Conservation (phyloP, 257 asterid species). For the Fraxinus pennsylvanica region DNA sequence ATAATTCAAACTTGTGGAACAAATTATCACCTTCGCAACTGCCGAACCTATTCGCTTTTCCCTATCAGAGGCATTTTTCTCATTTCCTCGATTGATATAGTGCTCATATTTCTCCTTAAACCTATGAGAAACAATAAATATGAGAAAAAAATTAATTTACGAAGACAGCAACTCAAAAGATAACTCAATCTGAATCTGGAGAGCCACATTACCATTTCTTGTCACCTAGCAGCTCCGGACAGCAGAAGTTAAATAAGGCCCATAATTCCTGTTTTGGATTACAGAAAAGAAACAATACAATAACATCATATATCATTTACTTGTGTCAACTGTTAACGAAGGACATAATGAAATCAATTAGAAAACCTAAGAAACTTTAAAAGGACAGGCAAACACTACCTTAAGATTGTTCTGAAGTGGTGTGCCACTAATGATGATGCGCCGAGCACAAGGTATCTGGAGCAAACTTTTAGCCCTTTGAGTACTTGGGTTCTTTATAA, state of each 20-base stretch:
- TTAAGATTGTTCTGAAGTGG: conserved; percentile 95
- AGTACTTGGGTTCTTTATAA: conserved; percentile 93
- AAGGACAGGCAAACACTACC: conserved; percentile 42
- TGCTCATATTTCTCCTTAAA: conserved; percentile 82
- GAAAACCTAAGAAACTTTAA: conserved; percentile 1
- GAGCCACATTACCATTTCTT: conserved; percentile 61
- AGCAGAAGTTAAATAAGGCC: conserved; percentile 89
- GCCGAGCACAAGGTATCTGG: conserved; percentile 80
- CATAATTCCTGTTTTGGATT: conserved; percentile 66
- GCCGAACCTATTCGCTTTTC: conserved; percentile 85
- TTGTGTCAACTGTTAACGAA: conserved; percentile 11
- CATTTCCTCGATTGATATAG: conserved; percentile 78
- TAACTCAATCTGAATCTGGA: conserved; percentile 19
- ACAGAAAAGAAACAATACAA: conserved; percentile 8
- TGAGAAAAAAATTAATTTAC: conserved; percentile 10
- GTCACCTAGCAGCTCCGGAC: conserved; percentile 90
- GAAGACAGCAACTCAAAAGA: conserved; percentile 20
- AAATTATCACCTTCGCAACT: conserved; percentile 74
- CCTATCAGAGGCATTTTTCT: conserved; percentile 87
- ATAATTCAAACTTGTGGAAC: conserved; percentile 9
- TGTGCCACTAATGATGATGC: conserved; percentile 92
- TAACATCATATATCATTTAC: conserved; percentile 8
- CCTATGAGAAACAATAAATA: conserved; percentile 38
- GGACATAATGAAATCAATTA: neutral
- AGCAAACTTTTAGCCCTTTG: conserved; percentile 98